Evolutionary conservation across 192 early-diverging fungal genomes (phyloP), one percentile per base, ranked within the genome.

Genomic region (Polychytrium aggregatum): DNA sequence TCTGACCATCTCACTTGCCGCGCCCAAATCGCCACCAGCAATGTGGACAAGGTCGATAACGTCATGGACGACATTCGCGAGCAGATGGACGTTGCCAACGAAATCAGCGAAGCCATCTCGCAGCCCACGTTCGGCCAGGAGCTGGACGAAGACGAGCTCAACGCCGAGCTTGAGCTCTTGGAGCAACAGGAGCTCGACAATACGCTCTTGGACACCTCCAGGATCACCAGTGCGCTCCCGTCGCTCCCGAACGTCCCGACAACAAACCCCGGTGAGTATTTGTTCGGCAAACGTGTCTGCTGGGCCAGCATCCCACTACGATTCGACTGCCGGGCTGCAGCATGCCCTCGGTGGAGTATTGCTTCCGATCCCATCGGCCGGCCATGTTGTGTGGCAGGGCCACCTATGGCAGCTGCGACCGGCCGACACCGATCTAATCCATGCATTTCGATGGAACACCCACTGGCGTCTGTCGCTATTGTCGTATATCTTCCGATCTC

Each of bases 51-150:
- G 76, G 92, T 98, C 24, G 95, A 98, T 57, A 71, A 74, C 33
- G 91, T 84, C 11, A 91, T 93, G 88, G 95, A 98, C 53, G 88
- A 92, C 43, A 92, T 98, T 51, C 79, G 87, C 26, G 95, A 98
- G 50, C 91, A 98, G 62, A 94, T 96, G 86, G 90, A 93, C 52
- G 59, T 93, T 51, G 86, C 91, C 17, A 90, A 92, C 56, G 95
- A 96, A 65, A 80, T 98, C 10, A 85, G 82, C 16, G 86, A 92
- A 31, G 92, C 89, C 8, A 90, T 98, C 56, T 83, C 90, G 37
- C 82, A 82, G 61, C 92, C 91, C 0, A 62, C 78, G 38, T 84
- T 90, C 57, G 92, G 90, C 5, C 64, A 80, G n/a, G 89, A 90
- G 24, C 53, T 93, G 60, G 92, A 98, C 53, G 92, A 96, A 57